Conservation (phyloP, 202 grass and related monocot species). For the Tripidium arundinaceum region DNA sequence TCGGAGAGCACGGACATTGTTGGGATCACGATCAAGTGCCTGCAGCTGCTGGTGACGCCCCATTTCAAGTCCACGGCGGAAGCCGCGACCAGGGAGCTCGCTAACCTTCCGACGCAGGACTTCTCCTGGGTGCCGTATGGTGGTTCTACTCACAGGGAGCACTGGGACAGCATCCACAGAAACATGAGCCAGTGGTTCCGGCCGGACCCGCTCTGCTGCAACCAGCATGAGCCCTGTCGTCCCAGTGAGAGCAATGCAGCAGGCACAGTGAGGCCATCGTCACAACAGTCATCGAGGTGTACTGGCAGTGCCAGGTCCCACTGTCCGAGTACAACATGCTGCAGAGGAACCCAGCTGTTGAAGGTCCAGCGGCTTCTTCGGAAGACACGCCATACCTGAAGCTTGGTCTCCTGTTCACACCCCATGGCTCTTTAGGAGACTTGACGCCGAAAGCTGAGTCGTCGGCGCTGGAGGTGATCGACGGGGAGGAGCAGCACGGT, state of each 20-base stretch:
- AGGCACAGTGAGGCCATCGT: background rate
- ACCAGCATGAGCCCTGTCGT: background rate
- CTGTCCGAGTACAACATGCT: background rate
- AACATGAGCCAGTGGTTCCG: constrained; percentile 5
- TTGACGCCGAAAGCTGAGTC: background rate
- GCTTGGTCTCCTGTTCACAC: background rate
- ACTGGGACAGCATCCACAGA: background rate
- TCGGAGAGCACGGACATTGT: constrained; percentile 28
- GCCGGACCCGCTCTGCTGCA: constrained; percentile 11
- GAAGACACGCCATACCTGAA: background rate
- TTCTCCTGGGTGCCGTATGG: background rate
- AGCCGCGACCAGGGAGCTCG: background rate
- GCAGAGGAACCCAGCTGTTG: background rate
- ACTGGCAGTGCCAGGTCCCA: constrained; percentile 13
- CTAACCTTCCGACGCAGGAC: constrained; percentile 14
- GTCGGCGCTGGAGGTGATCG: constrained; percentile 8
- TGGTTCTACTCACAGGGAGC: background rate
- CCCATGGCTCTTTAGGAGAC: background rate
- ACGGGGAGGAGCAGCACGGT: background rate
- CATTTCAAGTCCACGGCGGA: constrained; percentile 6
- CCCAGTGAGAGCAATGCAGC: background rate
- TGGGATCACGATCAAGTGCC: background rate
- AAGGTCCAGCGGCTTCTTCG: background rate
- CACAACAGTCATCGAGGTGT: constrained; percentile 1
- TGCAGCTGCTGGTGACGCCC: background rate